Conservation (phyloP, 2,329 filamentous ascomycete genomes). For the Xylaria sp. region DNA sequence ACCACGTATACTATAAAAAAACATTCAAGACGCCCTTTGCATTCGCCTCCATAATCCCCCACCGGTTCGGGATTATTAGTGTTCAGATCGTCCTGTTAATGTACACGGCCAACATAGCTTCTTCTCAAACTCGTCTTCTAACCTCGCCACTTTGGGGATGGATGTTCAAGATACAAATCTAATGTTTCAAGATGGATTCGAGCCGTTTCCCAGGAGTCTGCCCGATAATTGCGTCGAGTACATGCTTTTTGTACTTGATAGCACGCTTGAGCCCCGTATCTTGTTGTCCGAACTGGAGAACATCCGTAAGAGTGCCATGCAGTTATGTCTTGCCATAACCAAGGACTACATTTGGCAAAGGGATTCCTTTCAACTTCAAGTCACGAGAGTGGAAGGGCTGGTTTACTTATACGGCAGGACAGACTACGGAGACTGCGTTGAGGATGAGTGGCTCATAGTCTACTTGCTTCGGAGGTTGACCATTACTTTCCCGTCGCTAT, state of each 20-base stretch:
- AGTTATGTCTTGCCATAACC: conserved; percentile 72
- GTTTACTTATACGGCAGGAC: conserved; percentile 79
- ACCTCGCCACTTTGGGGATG: conserved; percentile 32
- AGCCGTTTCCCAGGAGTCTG: conserved; percentile 57
- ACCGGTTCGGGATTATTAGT: background rate
- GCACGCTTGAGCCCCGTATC: conserved; percentile 63
- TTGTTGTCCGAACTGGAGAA: conserved; percentile 74
- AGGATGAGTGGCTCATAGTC: conserved; percentile 97
- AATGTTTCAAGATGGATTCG: conserved; percentile 46
- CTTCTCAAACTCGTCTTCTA: background rate
- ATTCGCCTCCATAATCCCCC: background rate
- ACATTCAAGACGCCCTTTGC: background rate
- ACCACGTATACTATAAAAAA: background rate
- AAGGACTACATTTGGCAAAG: conserved; percentile 96
- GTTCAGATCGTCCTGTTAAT: background rate
- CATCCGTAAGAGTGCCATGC: conserved; percentile 74
- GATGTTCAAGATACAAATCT: conserved; percentile 42
- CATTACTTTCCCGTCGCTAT: conserved; percentile 75
- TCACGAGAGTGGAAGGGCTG: conserved; percentile 65
- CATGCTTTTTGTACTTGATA: conserved; percentile 76
- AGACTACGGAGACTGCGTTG: conserved; percentile 92
- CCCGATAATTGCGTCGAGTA: conserved; percentile 91
- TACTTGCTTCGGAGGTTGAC: conserved; percentile 87
- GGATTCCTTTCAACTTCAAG: conserved; percentile 78
- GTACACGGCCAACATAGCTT: background rate